A percentile compares a stretch with the other conserved stretches of the same genome.
phyloP scores from a whole-genome alignment of 2,329 filamentous ascomycete genomes.

The Alternaria sp. region DNA sequence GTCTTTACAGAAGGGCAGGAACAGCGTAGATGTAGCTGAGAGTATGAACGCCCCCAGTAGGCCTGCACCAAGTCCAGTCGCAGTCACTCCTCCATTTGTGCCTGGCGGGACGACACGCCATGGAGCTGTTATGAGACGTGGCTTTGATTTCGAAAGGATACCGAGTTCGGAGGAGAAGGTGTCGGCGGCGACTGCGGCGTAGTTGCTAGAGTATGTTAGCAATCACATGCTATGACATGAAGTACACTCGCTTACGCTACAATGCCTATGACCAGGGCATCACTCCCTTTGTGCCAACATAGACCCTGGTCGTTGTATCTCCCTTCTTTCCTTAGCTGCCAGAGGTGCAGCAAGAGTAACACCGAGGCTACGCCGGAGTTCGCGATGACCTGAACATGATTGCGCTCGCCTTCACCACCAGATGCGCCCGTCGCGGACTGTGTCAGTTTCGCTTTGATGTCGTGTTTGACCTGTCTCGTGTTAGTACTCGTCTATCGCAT shows the following conservation, averaged over 20 bases:
- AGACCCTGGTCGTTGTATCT: conserved; percentile 30
- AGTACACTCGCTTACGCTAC: conserved; percentile 47
- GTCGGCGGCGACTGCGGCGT: conserved; percentile 89
- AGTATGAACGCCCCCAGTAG: conserved; percentile 73
- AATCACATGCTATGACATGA: neutral
- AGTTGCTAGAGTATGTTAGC: conserved; percentile 69
- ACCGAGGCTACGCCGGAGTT: conserved; percentile 83
- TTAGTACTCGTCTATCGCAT: neutral
- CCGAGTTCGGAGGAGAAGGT: conserved; percentile 96
- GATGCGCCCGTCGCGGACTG: conserved; percentile 74
- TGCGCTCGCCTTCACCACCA: conserved; percentile 82
- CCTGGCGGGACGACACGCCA: conserved; percentile 83
- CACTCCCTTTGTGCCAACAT: conserved; percentile 51
- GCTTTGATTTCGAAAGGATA: conserved; percentile 77
- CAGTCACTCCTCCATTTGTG: conserved; percentile 91
- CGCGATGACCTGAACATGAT: conserved; percentile 86
- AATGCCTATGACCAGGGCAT: conserved; percentile 56
- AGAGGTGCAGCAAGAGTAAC: conserved; percentile 61
- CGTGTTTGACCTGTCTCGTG: conserved; percentile 74
- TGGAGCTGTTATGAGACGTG: conserved; percentile 84
- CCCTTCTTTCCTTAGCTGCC: conserved; percentile 50
- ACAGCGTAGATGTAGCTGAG: conserved; percentile 69
- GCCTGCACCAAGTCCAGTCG: conserved; percentile 75
- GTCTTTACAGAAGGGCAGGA: conserved; percentile 71
- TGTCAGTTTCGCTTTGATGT: conserved; percentile 82